Conservation (phyloP, 768 basidiomycete species). For the Amylocystis lapponica region DNA sequence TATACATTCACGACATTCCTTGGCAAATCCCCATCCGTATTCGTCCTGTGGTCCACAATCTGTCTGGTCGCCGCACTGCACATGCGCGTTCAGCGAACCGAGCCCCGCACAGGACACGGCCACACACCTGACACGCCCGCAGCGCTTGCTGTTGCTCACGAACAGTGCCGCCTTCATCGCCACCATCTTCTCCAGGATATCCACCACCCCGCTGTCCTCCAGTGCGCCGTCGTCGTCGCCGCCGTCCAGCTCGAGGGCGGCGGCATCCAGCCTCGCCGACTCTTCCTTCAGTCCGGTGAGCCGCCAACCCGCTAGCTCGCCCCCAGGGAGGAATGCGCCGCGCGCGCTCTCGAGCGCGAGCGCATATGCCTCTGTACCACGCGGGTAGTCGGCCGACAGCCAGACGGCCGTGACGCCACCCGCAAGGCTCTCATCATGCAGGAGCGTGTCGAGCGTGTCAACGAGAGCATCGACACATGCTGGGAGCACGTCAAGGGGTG, state of each 20-base stretch:
- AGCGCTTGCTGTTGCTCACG: slow-evolving; percentile 41
- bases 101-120: slow-evolving; percentile 1
- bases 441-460: slow-evolving; percentile 28
- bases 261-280: slow-evolving; percentile 19
- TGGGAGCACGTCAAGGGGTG: slow-evolving; percentile 34
- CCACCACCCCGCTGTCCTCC: slow-evolving; percentile 44
- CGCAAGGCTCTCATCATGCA: slow-evolving; percentile 19
- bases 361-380: slow-evolving; percentile 35
- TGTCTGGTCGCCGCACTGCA: slow-evolving; percentile 49
- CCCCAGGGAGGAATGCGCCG: slow-evolving; percentile 36
- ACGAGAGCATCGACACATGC: slow-evolving; percentile 49
- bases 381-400: slow-evolving; percentile 53
- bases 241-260: slow-evolving; percentile 7
- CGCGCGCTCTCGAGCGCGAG: slow-evolving; percentile 40
- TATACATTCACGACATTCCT: slow-evolving; percentile 42
- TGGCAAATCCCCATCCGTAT: slow-evolving; percentile 19
- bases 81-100: neutral
- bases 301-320: slow-evolving; percentile 34
- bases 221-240: slow-evolving; percentile 20
- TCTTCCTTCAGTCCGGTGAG: slow-evolving; percentile 41
- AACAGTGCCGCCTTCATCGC: slow-evolving; percentile 44
- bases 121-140: slow-evolving; percentile 42
- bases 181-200: slow-evolving; percentile 54
- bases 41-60: slow-evolving; percentile 38
- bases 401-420: slow-evolving; percentile 37